Evolutionary conservation across 1,284 basidiomycete genomes (phyloP), one percentile per base, ranked within the genome.

Genomic region (Apiotrichum veenhuisii): DNA sequence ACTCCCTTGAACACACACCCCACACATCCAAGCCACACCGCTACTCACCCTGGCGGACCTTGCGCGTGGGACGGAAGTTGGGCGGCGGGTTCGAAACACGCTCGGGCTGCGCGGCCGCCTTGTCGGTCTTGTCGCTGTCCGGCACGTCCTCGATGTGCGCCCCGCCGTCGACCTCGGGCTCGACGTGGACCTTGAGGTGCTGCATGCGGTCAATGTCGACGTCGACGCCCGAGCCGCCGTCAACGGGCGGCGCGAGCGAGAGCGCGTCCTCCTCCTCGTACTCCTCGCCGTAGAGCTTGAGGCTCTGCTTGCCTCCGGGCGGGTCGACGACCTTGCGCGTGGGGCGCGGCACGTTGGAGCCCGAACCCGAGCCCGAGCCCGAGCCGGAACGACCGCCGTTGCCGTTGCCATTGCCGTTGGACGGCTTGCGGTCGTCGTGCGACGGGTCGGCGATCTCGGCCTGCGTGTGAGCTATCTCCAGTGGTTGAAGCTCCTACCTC

Each of bases 371-470:
- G n/a, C 72, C 30, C 69, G 69, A 38, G 37, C 37, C 37, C 8
- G 9, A 10, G 37, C 37, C 40, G 30, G 7, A 7, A 12, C 30
- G 7, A 30, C 12, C 12, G 30, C 30, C 12, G 30, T 30, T 30
- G 12, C 30, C 30, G 20, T 67, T 65, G 11, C 68, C 68, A 17
- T 70, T 65, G 41, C 67, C 67, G 14, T 65, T 64, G 20, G 66
- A 66, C 22, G 68, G 57, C 53, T 67, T 66, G 50, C 64, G 55
- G 1, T 66, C 56, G 26, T 62, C 62, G 40, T 54, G 57, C 12
- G 72, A 67, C 2, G 73, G 75, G 65, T 76, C 76, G 45, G 68
- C 71, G 48, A 77, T 75, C 64, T 77, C 76, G 38, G 76, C 76
- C 74, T 71, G 55, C 7, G 25, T 11, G 45, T 55, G 34, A 55